Base-by-base conservation (phyloP, 2,329 filamentous ascomycete species). In the Xylariaceae sp. region DNA sequence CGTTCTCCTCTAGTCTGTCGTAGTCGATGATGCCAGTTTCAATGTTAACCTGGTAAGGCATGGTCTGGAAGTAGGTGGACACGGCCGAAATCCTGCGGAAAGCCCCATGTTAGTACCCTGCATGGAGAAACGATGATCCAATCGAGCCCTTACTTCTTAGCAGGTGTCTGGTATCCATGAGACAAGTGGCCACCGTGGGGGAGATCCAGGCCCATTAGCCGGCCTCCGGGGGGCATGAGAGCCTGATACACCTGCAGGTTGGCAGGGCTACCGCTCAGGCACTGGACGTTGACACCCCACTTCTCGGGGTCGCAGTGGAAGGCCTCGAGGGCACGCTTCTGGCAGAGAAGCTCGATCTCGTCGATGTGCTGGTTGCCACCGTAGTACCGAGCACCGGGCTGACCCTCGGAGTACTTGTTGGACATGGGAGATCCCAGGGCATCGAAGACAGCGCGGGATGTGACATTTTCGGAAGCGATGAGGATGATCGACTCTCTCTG, bases 381-480 rank as follows among this genome's bases (percentile, higher is more conserved):
- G 62, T 98, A 98, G 79, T 98, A 98, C 68, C 92, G 84, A 57
- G 92, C 92, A 64, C 92, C 92, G 53, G 92, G 92, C 68, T 95
- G 95, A 52, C 92, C 92, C 76, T 98, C 92, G 13, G 88, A 96
- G 79, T 98, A 98, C 75, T 98, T 98, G 80, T 98, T 95, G 68
- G 86, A 88, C 85, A 92, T 94, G 65, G 85, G 84, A 43, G 83
- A 89, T 59, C 92, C 92, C 52, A 98, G 81, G 45, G 92, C 92
- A 71, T 98, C 89, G 72, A 95, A 95, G 60, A 98, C 92, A 59
- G 92, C 89, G 57, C 89, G 88, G 48, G 92, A 98, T 43, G 92
- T 98, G 70, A 98, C 89, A 76, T 98, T 98, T 75, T 98, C 92
- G 41, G 92, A 97, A 61, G 92, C 90, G 59, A 98, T 98, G 64